Conservation (phyloP, 2,329 filamentous ascomycete species). For the Colletotrichum agaves region DNA sequence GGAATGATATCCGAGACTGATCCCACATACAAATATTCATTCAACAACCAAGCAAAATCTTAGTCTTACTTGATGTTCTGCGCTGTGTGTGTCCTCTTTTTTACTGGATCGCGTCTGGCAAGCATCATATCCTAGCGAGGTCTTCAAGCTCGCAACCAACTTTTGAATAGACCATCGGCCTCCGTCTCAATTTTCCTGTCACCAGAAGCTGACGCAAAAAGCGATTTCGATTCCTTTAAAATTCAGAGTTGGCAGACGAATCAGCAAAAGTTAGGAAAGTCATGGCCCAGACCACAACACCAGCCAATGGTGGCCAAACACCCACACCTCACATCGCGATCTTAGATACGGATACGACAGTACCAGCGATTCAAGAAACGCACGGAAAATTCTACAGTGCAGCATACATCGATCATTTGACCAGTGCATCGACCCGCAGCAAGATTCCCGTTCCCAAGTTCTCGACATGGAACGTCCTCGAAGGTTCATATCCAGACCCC, state of each 20-base stretch:
- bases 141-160: too few species aligned
- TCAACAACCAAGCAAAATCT: not conserved
- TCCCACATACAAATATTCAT: not conserved
- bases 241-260: not conserved
- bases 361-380: constrained; percentile 13
- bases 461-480: constrained; percentile 46
- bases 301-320: not conserved
- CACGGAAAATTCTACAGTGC: constrained; percentile 23
- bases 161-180: too few species aligned
- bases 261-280: not conserved
- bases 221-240: too few species aligned
- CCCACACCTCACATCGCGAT: constrained; percentile 10
- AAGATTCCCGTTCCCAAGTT: constrained; percentile 37
- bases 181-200: too few species aligned
- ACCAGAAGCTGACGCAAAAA: too few species aligned
- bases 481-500: constrained; percentile 42
- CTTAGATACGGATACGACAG: constrained; percentile 24
- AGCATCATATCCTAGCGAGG: too few species aligned
- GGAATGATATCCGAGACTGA: not conserved
- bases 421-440: not conserved
- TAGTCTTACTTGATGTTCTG: not conserved
- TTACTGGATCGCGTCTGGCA: not conserved
- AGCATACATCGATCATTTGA: constrained; percentile 22
- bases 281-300: not conserved
- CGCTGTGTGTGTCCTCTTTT: not conserved